Evolutionary conservation across 2,329 filamentous ascomycete species (phyloP).

Genomic region (Seiridium cupressi): DNA sequence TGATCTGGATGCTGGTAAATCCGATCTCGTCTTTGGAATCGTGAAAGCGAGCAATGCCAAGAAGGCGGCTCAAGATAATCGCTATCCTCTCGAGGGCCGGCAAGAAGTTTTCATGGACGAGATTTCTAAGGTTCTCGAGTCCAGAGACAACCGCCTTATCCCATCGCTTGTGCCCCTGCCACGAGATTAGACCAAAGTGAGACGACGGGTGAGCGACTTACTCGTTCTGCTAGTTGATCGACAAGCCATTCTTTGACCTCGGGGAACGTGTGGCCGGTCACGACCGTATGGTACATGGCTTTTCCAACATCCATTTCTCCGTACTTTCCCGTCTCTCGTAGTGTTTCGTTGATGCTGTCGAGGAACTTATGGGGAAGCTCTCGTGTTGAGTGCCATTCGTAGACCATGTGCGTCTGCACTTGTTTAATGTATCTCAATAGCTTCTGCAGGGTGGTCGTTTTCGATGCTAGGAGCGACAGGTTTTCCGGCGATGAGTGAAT

Average conservation of each 20-base stretch:
- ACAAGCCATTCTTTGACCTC: constrained; percentile 84
- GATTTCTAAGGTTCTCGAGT: constrained; percentile 71
- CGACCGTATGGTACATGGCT: constrained; percentile 78
- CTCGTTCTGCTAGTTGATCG: constrained; percentile 76
- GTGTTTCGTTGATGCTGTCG: constrained; percentile 71
- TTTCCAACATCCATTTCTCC: constrained; percentile 65
- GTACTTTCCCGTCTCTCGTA: constrained; percentile 59
- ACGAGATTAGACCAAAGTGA: neutral
- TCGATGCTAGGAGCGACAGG: constrained; percentile 79
- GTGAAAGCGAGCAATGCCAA: constrained; percentile 80
- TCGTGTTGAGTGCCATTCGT: constrained; percentile 80
- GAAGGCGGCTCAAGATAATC: constrained; percentile 77
- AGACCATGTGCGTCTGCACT: constrained; percentile 72
- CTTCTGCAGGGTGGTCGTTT: constrained; percentile 84
- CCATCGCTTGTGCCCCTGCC: constrained; percentile 88
- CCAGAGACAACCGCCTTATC: constrained; percentile 81
- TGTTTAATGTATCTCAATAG: constrained; percentile 82
- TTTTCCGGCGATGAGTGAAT: constrained; percentile 76
- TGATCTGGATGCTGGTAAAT: constrained; percentile 62
- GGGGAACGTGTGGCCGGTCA: constrained; percentile 76
- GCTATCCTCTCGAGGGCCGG: constrained; percentile 82
- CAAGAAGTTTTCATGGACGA: constrained; percentile 84
- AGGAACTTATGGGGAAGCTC: constrained; percentile 80
- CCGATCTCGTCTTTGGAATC: constrained; percentile 65
- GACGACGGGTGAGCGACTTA: constrained; percentile 36